Evolutionary conservation across 2,329 filamentous ascomycete genomes (phyloP).

Genomic region (Coniochaeta sp.): DNA sequence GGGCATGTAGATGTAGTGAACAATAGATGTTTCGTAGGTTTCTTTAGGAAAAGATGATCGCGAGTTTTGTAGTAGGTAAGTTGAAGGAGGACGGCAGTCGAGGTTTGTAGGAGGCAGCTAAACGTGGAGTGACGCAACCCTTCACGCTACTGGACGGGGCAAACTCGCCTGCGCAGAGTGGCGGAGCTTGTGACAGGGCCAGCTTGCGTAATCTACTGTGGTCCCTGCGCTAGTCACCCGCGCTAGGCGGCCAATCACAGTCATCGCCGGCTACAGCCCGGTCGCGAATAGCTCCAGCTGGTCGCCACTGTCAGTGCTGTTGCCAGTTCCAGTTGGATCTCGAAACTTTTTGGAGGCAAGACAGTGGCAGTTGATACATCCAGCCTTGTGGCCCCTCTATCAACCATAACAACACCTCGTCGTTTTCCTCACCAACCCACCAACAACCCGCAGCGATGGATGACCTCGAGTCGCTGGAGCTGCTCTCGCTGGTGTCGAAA

Average conservation of each 20-base stretch:
- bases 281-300: neutral
- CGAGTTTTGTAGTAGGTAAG: neutral
- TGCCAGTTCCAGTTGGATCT: neutral
- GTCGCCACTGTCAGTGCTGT: neutral
- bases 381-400: neutral
- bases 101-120: neutral
- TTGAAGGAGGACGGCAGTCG: neutral
- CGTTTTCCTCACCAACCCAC: neutral
- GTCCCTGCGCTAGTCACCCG: neutral
- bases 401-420: neutral
- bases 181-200: neutral
- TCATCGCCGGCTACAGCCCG: neutral
- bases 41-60: neutral
- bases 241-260: neutral
- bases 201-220: neutral
- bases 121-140: neutral
- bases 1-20: neutral
- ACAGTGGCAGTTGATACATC: no score
- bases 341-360: slow-evolving; percentile 1
- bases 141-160: neutral
- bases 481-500: slow-evolving; percentile 89
- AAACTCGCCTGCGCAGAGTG: neutral
- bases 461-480: slow-evolving; percentile 83
- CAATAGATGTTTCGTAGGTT: neutral
- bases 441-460: slow-evolving; percentile 57